phyloP scores from a whole-genome alignment of 2,329 filamentous ascomycete genomes.

The Colletotrichum karsti region DNA sequence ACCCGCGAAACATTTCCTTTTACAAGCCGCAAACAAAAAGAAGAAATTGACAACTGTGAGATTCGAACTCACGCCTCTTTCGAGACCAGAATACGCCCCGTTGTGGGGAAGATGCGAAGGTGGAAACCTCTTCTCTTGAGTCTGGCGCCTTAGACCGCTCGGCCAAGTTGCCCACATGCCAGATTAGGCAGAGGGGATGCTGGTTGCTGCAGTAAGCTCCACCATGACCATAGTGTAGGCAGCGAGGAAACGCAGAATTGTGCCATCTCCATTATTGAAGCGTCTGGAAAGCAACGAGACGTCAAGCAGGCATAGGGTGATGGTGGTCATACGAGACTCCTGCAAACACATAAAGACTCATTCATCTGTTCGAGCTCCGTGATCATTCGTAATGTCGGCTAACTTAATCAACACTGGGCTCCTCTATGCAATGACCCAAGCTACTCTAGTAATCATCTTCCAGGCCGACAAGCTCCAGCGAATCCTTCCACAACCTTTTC shows the following conservation, averaged over 20 bases:
- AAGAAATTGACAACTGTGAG: slow-evolving; percentile 4
- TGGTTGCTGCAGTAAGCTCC: background rate
- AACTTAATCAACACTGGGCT: too few relatives aligned
- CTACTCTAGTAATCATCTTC: background rate
- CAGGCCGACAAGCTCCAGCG: background rate
- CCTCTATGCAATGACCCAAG: too few relatives aligned
- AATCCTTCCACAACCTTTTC: background rate
- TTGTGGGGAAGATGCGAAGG: background rate
- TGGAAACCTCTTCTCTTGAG: background rate
- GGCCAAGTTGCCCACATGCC: slow-evolving; percentile 17
- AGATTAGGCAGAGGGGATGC: background rate
- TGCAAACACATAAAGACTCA: too few relatives aligned
- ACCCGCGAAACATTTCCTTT: too few relatives aligned
- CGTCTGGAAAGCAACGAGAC: too few relatives aligned
- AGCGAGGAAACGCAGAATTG: background rate
- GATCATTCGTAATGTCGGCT: too few relatives aligned
- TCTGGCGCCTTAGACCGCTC: slow-evolving; percentile 21
- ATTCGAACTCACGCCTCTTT: slow-evolving; percentile 19
- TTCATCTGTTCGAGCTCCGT: too few relatives aligned
- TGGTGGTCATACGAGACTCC: too few relatives aligned
- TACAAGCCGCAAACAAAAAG: background rate
- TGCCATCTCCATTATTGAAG: too few relatives aligned
- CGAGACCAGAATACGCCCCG: slow-evolving; percentile 11
- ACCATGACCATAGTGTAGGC: background rate
- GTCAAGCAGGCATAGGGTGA: too few relatives aligned